phyloP scores from a whole-genome alignment of 805 yeast genomes.

The Dipodascopsis tothii region DNA sequence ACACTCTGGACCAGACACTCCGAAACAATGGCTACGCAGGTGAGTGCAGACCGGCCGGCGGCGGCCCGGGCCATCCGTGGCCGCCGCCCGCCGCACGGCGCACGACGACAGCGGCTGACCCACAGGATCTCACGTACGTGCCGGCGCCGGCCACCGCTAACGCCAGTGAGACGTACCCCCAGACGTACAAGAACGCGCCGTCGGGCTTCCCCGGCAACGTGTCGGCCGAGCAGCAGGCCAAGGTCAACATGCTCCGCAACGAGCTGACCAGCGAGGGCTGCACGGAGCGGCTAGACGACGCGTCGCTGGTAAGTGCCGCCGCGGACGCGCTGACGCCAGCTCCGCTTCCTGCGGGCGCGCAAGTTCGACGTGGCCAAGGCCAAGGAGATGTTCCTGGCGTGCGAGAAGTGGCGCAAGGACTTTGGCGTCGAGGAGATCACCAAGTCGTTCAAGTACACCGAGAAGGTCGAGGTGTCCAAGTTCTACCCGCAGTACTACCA shows the following conservation, averaged over 20 bases:
- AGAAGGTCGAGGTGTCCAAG: constrained; percentile 55
- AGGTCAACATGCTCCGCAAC: constrained; percentile 51
- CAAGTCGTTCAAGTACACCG: constrained; percentile 83
- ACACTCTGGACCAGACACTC: no score
- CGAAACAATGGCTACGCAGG: no score
- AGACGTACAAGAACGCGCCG: constrained; percentile 20
- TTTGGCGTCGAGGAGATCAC: constrained; percentile 82
- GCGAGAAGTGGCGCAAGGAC: constrained; percentile 85
- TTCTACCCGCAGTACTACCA: constrained; percentile 96
- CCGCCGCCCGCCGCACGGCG: no score
- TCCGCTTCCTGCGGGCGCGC: constrained; percentile 89
- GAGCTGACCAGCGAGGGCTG: constrained; percentile 58
- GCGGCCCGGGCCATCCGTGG: no score
- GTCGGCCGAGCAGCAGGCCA: constrained; percentile 57
- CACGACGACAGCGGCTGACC: no score
- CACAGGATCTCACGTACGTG: no score
- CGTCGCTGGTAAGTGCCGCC: constrained; percentile 22
- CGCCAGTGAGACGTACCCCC: constrained; percentile 8
- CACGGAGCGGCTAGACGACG: constrained; percentile 72
- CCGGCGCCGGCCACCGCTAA: no score
- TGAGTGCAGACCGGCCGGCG: no score
- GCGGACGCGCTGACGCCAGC: constrained; percentile 16
- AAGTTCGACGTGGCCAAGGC: constrained; percentile 81
- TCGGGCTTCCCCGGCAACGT: constrained; percentile 62
- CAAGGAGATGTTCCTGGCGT: constrained; percentile 70